Percentiles rank a stretch among this genome's conserved stretches.
Conservation (phyloP, 768 basidiomycete species). For the Boletellus sp. region DNA sequence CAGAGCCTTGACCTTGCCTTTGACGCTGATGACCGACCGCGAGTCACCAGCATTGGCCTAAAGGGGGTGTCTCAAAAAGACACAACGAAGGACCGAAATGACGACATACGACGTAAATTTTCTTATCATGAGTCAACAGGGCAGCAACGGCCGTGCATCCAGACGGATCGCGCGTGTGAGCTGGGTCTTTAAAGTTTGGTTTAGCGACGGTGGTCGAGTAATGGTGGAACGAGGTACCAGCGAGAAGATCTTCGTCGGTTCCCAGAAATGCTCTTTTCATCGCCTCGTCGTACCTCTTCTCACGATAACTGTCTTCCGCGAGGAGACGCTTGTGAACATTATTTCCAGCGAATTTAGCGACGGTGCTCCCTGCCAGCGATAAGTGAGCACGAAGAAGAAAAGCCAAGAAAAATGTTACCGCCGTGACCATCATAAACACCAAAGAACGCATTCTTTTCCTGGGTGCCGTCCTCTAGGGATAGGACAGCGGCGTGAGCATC, state of each 20-base stretch:
- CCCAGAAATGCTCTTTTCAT: slow-evolving; percentile 88
- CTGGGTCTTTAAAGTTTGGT: slow-evolving; percentile 55
- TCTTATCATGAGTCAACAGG: slow-evolving; percentile 70
- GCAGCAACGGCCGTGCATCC: slow-evolving; percentile 95
- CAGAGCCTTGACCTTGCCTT: slow-evolving; percentile 82
- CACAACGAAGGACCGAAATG: slow-evolving; percentile 7
- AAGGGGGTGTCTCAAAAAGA: slow-evolving; percentile 1
- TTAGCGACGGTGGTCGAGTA: slow-evolving; percentile 1
- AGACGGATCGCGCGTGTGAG: slow-evolving; percentile 86
- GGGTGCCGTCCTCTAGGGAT: slow-evolving; percentile 52
- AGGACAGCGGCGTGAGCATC: slow-evolving; percentile 83
- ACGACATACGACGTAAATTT: slow-evolving; percentile 71
- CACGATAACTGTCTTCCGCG: slow-evolving; percentile 66
- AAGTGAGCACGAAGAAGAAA: not conserved
- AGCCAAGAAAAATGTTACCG: slow-evolving; percentile 46
- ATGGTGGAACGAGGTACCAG: slow-evolving; percentile 47
- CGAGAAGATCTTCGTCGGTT: slow-evolving; percentile 91
- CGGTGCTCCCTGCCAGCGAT: slow-evolving; percentile 58
- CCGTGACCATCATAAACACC: slow-evolving; percentile 99
- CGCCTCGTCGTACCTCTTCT: slow-evolving; percentile 67
- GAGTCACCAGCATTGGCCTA: slow-evolving; percentile 99
- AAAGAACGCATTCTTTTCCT: slow-evolving; percentile 73
- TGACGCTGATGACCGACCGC: slow-evolving; percentile 78
- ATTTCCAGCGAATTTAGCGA: slow-evolving; percentile 84
- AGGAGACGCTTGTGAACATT: slow-evolving; percentile 77